phyloP scores from a whole-genome alignment of 306 rosid species.

The Begonia fuchsioides region DNA sequence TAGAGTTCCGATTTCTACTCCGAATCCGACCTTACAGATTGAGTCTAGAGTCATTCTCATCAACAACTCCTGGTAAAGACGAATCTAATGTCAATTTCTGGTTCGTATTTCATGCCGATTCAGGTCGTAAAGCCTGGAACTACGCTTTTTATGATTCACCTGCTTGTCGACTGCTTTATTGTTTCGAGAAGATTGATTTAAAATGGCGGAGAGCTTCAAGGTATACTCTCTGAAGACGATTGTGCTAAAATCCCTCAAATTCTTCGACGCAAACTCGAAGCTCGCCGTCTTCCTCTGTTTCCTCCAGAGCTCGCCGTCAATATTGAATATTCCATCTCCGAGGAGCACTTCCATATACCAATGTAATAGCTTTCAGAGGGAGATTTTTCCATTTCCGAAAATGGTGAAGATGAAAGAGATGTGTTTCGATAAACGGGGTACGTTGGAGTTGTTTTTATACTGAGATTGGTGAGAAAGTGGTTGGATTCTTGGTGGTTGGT shows the following conservation, averaged over 20 bases:
- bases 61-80: slow-evolving; percentile 47
- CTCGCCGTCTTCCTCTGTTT: slow-evolving; percentile 87
- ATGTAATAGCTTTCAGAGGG: slow-evolving; percentile 13
- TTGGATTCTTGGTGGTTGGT: slow-evolving; percentile 15
- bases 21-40: slow-evolving; percentile 88
- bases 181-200: slow-evolving; percentile 29
- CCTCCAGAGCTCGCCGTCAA: slow-evolving; percentile 82
- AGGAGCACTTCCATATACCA: slow-evolving; percentile 83
- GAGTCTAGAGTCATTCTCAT: slow-evolving; percentile 97
- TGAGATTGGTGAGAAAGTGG: slow-evolving; percentile 9
- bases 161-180: slow-evolving; percentile 73
- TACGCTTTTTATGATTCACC: slow-evolving; percentile 24
- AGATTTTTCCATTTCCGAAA: slow-evolving; percentile 5
- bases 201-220: slow-evolving; percentile 48
- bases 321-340: slow-evolving; percentile 87
- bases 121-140: too few species aligned
- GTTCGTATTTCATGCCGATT: neutral
- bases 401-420: neutral
- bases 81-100: neutral
- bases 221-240: slow-evolving; percentile 62
- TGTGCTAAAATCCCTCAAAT: slow-evolving; percentile 75
- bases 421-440: slow-evolving; percentile 5
- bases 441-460: slow-evolving; percentile 17
- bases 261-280: slow-evolving; percentile 86
- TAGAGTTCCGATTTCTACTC: slow-evolving; percentile 83